A percentile compares a stretch with the other conserved stretches of the same genome.
Conservation (phyloP, 129 eudicot species). For the Artemisia annua region DNA sequence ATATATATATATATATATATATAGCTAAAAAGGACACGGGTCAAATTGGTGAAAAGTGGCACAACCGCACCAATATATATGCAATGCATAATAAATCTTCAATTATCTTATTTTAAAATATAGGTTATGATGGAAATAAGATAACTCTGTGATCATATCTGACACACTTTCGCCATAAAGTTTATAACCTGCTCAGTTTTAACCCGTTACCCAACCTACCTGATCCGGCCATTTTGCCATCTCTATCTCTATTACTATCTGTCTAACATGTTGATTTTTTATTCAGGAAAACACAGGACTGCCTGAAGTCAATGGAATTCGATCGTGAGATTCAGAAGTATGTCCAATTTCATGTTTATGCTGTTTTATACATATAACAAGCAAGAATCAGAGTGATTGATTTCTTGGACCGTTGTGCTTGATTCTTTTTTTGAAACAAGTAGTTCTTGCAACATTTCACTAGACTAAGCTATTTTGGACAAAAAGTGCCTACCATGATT, state of each 20-base stretch:
- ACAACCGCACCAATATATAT: too few relatives aligned
- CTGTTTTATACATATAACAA: conserved; percentile 9
- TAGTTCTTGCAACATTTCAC: neutral
- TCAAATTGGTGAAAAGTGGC: too few relatives aligned
- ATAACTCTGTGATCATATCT: too few relatives aligned
- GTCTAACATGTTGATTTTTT: conserved; percentile 25
- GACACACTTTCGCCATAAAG: too few relatives aligned
- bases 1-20: too few relatives aligned
- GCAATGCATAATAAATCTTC: too few relatives aligned
- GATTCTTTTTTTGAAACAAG: neutral
- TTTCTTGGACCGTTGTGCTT: conserved; percentile 1
- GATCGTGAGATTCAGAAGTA: conserved; percentile 53
- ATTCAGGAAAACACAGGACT: conserved; percentile 60
- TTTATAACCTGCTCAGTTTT: neutral
- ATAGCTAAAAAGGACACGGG: too few relatives aligned
- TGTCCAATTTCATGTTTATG: conserved; percentile 23
- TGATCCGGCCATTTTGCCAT: too few relatives aligned
- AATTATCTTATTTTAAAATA: too few relatives aligned
- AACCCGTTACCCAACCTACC: neutral
- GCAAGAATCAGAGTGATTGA: neutral
- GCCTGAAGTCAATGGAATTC: conserved; percentile 39
- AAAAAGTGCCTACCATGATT: neutral
- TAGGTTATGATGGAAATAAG: too few relatives aligned
- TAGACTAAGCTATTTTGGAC: neutral
- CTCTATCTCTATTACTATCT: neutral